Conservation (phyloP, 1,139 yeast species). For the Petasospora fabianii region DNA sequence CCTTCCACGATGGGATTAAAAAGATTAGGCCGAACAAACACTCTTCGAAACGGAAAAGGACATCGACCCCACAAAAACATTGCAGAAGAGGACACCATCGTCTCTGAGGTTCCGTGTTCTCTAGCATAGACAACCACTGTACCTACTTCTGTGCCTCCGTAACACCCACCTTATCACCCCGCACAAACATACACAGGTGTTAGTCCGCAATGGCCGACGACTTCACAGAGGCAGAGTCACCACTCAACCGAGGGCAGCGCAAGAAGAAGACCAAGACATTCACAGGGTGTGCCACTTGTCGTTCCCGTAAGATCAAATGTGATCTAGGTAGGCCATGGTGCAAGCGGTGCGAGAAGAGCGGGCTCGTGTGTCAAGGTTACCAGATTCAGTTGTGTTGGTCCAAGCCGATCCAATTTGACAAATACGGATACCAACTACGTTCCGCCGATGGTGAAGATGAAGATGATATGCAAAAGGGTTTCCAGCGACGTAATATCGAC, state of each 20-base stretch:
- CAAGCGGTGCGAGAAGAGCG: slow-evolving; percentile 48
- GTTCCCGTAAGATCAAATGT: slow-evolving; percentile 57
- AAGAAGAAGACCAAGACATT: slow-evolving; percentile 44
- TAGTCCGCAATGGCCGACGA: too few relatives aligned
- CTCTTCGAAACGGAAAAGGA: too few relatives aligned
- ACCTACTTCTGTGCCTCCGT: too few relatives aligned
- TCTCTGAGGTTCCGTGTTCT: too few relatives aligned
- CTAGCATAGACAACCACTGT: too few relatives aligned
- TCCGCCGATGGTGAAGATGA: slow-evolving; percentile 23
- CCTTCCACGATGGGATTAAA: too few relatives aligned
- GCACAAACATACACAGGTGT: too few relatives aligned
- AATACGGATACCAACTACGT: slow-evolving; percentile 32
- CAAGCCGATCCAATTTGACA: slow-evolving; percentile 46
- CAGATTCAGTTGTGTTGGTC: slow-evolving; percentile 81
- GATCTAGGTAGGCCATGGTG: slow-evolving; percentile 54
- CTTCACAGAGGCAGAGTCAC: background rate
- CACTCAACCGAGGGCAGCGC: slow-evolving; percentile 8
- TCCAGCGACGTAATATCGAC: slow-evolving; percentile 70
- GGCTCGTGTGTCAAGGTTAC: slow-evolving; percentile 74
- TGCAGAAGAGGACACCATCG: too few relatives aligned
- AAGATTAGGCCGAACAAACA: too few relatives aligned
- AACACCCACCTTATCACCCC: too few relatives aligned
- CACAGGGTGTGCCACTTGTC: slow-evolving; percentile 64
- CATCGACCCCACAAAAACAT: too few relatives aligned
- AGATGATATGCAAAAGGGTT: slow-evolving; percentile 38